Evolutionary conservation across 1,284 basidiomycete genomes (phyloP), one percentile per base, ranked within the genome.

Genomic region (Ganoderma leucocontextum): DNA sequence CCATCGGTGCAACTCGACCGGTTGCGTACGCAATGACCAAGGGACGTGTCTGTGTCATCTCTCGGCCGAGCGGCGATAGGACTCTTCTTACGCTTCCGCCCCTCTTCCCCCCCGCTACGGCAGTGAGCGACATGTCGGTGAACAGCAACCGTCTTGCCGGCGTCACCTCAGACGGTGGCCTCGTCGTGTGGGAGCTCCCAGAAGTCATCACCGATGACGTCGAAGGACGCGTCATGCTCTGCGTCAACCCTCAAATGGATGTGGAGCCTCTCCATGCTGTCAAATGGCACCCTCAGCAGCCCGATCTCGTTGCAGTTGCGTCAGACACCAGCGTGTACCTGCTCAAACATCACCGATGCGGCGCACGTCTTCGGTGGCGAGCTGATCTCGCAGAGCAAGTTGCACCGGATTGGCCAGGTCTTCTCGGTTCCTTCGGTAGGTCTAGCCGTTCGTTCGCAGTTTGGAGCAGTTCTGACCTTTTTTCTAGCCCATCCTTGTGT

Each of bases 11-110:
- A 12, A 94, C 92, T 7, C 91, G 93, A 75, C 94, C 92, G 91
- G 93, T 95, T 69, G 93, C 93, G 15, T 95, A 95, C 76, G 93
- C 92, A 25, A 95, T 95, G 94, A 94, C 91, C n/a, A 90, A 91
- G 81, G 92, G 91, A 71, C 92, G 93, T 71, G 91, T 95, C 63
- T 90, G 93, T 61, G 91, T 95, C 63, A 94, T 95, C 69, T 95
- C 93, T 22, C 86, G 93, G 64, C 91, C 92, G 17, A 94, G 93
- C 72, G 94, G 94, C 29, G 92, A 94, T 77, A 90, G 93, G 61
- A 94, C 93, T 13, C 82, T 95, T 0, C 84, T 95, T 38, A 91
- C 93, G 76, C 82, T 95, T 52, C 93, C 93, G 4, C 75, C 81
- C 22, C 79, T 87, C 41, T 94, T 94, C 80, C 85, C 87, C 0